Base-by-base conservation (phyloP, 1,284 basidiomycete genomes). In the Schizophyllum amplum region DNA sequence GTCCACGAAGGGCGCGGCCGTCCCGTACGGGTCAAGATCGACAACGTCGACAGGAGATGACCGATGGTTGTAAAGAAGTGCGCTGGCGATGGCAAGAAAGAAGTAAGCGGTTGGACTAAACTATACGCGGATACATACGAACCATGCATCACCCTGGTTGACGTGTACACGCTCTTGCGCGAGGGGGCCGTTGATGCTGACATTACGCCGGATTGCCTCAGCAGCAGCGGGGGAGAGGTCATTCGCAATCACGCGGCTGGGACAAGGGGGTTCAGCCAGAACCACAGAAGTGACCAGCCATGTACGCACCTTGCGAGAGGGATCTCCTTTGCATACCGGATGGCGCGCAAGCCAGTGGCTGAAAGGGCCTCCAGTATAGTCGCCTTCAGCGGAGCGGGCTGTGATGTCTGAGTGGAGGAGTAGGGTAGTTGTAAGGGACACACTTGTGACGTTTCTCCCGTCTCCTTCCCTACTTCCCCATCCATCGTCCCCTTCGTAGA, bases 261-360 rank as follows among this genome's bases (percentile, higher is more conserved):
- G 23, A 21, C 3, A 2, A 50, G 13, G 48, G 9, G 22, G 24
- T 50, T 11, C 15, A 50, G 9, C 3, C 13, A 9, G 48, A 11
- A 21, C n/a, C n/a, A 51, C 52, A 17, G 33, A 42, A 53, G 25
- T 60, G 51, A 61, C 3, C 53, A 27, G 58, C 53, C 61, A 57
- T 51, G 52, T 46, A 59, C 69, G 65, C 60, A 95, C 90, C 86
- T 91, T 60, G 95, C 82, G 46, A 90, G 79, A 0, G 96, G 94
- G 9, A 99, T 95, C 72, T 99, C 96, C 65, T 98, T 95, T 0
- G 96, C 96, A 69, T 99, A 99, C 26, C 96, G 90, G 61, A 99
- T 98, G 3, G 94, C 91, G 11, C 96, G 87, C 23, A 99, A 79
- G 23, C 96, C 96, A 0, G 97, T 99, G 0, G 96, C 96, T 17